Conservation (phyloP, 2,329 filamentous ascomycete genomes). For the Sodiomyces alkalinus region DNA sequence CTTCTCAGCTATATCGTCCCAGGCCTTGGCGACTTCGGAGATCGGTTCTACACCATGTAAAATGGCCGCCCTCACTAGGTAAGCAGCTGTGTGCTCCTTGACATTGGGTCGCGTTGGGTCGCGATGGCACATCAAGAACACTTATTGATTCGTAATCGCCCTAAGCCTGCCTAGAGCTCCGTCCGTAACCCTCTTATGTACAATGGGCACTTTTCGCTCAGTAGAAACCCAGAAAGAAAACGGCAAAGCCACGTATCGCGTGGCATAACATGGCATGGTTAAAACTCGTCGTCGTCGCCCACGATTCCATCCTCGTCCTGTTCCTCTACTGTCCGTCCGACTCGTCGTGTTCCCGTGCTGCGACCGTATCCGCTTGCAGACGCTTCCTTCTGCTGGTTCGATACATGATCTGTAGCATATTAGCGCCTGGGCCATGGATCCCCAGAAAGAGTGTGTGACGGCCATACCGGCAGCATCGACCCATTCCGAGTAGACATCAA, state of each 20-base stretch:
- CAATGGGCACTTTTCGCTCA: too few relatives aligned
- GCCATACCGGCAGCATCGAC: slow-evolving; percentile 61
- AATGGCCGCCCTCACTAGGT: too few relatives aligned
- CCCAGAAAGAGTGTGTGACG: background rate
- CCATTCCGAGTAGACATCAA: slow-evolving; percentile 97
- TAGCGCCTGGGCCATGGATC: background rate
- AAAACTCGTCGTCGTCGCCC: slow-evolving; percentile 41
- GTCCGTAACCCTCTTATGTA: too few relatives aligned
- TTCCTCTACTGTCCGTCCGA: slow-evolving; percentile 17
- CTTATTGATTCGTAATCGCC: too few relatives aligned
- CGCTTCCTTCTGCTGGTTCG: slow-evolving; percentile 1
- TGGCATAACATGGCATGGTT: too few relatives aligned
- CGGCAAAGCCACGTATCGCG: too few relatives aligned
- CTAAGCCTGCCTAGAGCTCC: too few relatives aligned
- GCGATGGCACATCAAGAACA: too few relatives aligned
- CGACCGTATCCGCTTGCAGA: background rate
- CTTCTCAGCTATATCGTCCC: slow-evolving; percentile 78
- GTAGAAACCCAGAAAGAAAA: too few relatives aligned
- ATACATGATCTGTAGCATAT: background rate
- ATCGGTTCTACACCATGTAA: slow-evolving; percentile 86
- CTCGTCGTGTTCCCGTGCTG: slow-evolving; percentile 1
- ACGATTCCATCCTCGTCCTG: slow-evolving; percentile 38
- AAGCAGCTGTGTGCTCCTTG: too few relatives aligned
- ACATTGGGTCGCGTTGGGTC: too few relatives aligned
- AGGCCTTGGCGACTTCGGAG: slow-evolving; percentile 87